Evolutionary conservation across 768 basidiomycete species (phyloP).

Genomic region (Mycena latifolia): DNA sequence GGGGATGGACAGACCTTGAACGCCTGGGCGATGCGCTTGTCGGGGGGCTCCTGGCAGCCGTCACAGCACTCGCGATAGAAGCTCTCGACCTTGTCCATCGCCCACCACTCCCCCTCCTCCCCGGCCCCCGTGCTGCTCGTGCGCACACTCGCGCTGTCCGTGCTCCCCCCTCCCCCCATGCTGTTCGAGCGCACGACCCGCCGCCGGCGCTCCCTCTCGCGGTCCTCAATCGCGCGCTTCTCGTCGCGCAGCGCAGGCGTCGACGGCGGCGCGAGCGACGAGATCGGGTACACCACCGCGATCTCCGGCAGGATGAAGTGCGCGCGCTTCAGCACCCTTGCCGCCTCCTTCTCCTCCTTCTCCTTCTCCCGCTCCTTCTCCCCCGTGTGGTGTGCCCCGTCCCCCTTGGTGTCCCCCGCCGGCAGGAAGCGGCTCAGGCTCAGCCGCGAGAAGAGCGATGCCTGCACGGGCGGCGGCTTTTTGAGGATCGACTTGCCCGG

Average conservation of each 20-base stretch:
- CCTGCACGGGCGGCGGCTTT: slow-evolving; percentile 75
- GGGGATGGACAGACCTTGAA: slow-evolving; percentile 65
- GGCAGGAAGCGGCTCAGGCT: slow-evolving; percentile 78
- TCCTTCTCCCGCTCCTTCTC: slow-evolving; percentile 28
- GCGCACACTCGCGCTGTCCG: slow-evolving; percentile 12
- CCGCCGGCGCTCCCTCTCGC: slow-evolving; percentile 75
- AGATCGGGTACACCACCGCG: slow-evolving; percentile 92
- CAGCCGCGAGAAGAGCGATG: slow-evolving; percentile 74
- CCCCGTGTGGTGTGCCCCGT: not conserved
- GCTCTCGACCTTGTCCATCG: slow-evolving; percentile 82
- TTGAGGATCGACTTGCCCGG: slow-evolving; percentile 89
- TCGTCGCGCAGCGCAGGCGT: slow-evolving; percentile 85
- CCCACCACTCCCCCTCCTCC: slow-evolving; percentile 83
- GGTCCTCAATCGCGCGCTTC: slow-evolving; percentile 82
- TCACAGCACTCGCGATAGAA: slow-evolving; percentile 91
- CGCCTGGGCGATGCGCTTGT: slow-evolving; percentile 73
- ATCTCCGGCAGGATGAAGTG: slow-evolving; percentile 93
- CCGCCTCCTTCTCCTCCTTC: slow-evolving; percentile 53
- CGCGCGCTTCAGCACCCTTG: slow-evolving; percentile 83
- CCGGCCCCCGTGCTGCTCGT: slow-evolving; percentile 13
- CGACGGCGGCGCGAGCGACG: slow-evolving; percentile 84
- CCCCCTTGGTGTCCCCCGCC: not conserved
- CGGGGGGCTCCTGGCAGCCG: slow-evolving; percentile 79
- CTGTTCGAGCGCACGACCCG: slow-evolving; percentile 67
- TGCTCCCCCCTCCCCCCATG: not conserved